A percentile compares a stretch with the other conserved stretches of the same genome.
Evolutionary conservation across 768 basidiomycete genomes (phyloP).

Genomic region (Hericium rajendrae): DNA sequence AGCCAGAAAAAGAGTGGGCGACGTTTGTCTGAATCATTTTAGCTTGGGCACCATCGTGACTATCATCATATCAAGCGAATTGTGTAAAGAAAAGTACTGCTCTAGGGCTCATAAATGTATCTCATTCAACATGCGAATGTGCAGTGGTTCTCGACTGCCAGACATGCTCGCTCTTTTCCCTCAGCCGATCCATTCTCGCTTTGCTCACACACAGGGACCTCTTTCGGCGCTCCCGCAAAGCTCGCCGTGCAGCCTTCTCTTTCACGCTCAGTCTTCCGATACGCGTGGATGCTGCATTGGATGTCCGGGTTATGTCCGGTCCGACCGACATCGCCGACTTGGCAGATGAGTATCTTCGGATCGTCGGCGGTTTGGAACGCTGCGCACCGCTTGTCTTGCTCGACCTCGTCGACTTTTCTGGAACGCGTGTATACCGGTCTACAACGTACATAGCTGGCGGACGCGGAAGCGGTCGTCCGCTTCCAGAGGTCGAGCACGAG

Average conservation of each 20-base stretch:
- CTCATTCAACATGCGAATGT: no score
- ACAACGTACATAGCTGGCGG: neutral
- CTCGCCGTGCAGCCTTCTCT: constrained; percentile 10
- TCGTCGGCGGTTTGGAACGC: neutral
- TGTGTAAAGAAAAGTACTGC: neutral
- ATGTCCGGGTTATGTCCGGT: constrained; percentile 12
- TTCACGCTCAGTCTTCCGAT: constrained; percentile 8
- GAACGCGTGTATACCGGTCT: neutral
- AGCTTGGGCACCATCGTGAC: neutral
- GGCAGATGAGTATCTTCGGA: neutral
- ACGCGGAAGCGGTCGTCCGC: neutral
- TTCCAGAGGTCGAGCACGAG: neutral
- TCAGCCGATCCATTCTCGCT: neutral
- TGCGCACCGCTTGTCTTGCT: constrained; percentile 1
- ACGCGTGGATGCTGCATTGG: neutral
- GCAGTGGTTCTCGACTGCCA: neutral
- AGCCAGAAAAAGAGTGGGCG: neutral
- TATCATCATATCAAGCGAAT: neutral
- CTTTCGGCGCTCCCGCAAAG: constrained; percentile 8
- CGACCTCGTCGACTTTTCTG: neutral
- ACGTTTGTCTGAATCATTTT: neutral
- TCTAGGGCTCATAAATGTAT: no score
- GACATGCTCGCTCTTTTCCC: neutral
- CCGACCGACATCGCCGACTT: constrained; percentile 9
- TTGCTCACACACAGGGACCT: neutral